A percentile compares a stretch with the other conserved stretches of the same genome.
Conservation (phyloP, 2,329 filamentous ascomycete species). For the Colletotrichum sublineola region DNA sequence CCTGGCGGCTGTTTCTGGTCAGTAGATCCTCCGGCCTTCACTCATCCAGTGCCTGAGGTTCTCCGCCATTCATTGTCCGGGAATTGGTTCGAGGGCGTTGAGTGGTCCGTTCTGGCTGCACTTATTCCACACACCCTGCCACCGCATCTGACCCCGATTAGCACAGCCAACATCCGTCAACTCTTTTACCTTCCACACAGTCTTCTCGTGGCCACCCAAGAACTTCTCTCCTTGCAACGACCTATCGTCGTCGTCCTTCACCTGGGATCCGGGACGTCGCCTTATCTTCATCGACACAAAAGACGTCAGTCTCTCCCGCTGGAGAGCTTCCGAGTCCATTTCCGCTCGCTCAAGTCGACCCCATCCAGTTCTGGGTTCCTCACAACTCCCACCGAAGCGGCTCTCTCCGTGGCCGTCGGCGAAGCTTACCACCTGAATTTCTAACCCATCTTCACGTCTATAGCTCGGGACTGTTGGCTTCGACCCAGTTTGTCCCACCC, state of each 20-base stretch:
- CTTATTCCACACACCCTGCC: conserved; percentile 31
- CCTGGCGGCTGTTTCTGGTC: conserved; percentile 5
- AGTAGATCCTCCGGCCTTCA: conserved; percentile 19
- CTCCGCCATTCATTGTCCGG: conserved; percentile 30
- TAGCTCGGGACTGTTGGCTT: conserved; percentile 42
- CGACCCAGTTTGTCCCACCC: conserved; percentile 42
- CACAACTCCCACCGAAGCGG: conserved; percentile 7
- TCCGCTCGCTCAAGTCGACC: neutral
- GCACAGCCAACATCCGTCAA: conserved; percentile 27
- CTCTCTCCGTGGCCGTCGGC: conserved; percentile 10
- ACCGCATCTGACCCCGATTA: conserved; percentile 38
- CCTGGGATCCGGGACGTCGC: neutral
- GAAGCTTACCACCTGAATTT: neutral
- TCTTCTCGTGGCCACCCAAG: conserved; percentile 15
- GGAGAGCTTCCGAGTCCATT: neutral
- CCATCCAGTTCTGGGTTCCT: neutral
- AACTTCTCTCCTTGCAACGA: conserved; percentile 4
- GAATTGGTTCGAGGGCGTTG: conserved; percentile 27
- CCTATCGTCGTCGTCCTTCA: neutral
- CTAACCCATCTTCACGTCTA: conserved; percentile 21
- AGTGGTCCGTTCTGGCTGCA: conserved; percentile 37
- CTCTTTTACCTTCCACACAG: conserved; percentile 13
- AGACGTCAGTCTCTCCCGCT: neutral
- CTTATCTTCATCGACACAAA: neutral
- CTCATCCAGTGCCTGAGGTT: conserved; percentile 29